Evolutionary conservation across 1,284 basidiomycete species (phyloP), one percentile per base, ranked within the genome.

Genomic region (Boletellus sp.): DNA sequence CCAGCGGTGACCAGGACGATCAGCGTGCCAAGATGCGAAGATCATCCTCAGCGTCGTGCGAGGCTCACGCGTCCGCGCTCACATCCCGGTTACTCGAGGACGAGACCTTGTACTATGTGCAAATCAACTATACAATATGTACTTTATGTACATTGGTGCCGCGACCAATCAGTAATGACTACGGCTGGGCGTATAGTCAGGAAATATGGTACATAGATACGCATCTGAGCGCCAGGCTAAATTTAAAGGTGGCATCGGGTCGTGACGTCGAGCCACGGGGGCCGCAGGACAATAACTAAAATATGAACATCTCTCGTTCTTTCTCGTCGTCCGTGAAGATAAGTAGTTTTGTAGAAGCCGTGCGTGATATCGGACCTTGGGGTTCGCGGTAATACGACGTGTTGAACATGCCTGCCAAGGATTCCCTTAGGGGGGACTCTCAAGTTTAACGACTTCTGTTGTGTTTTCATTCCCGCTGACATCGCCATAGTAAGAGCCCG

Each of bases 391-490:
- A 40, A 55, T 47, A 41, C 42, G 37, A 47, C 33, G 33, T 43
- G 45, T 30, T 28, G 44, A 24, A 38, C 52, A 50, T 39, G 52
- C 36, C 26, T 53, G 52, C 52, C 50, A 56, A 53, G 58, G 22
- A 47, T 35, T 24, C 35, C 44, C 19, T 28, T 32, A 32, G 11
- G 28, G 49, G 33, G 37, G 51, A 38, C 38, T 21, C 35, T 49
- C 50, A 35, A 51, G 41, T 48, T 44, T 44, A 36, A 55, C 52
- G 35, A 26, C 46, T 47, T 48, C 52, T 42, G 50, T 36, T 13
- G 37, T 30, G 44, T 43, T 64, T 65, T 65, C 63, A 65, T 65
- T 65, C 66, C 63, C 63, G 63, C 50, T 53, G 50, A 56, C 63
- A 64, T 67, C 54, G 59, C 61, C 61, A 54, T 56, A 51, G 59